These are phyloP conservation scores for Oryza coarctata DNA, from an alignment of 176 grass and related monocot species.

Conservation along the genomic window DNA sequence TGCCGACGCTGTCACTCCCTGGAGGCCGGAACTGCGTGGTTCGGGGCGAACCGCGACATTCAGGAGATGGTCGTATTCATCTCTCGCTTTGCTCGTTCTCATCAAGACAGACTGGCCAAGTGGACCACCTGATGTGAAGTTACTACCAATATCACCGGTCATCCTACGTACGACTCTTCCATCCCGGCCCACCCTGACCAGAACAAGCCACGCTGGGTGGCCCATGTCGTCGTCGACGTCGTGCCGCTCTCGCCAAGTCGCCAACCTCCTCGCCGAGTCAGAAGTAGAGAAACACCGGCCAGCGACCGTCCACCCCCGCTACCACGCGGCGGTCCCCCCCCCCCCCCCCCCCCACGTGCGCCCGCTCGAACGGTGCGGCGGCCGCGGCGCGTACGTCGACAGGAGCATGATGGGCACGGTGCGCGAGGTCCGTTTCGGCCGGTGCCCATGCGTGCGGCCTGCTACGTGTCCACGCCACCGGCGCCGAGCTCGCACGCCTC, in stretches of 20 bases:
- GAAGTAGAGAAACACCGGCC: background rate
- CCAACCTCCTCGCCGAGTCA: no score
- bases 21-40: no score
- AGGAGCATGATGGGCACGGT: background rate
- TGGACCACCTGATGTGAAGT: background rate
- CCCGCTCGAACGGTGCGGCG: slow-evolving; percentile 1
- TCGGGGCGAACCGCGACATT: no score
- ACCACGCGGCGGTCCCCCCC: background rate
- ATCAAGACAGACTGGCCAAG: background rate
- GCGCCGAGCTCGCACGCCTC: background rate
- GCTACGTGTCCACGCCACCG: no score
- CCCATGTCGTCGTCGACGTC: background rate
- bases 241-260: background rate
- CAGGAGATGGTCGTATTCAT: no score
- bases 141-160: background rate
- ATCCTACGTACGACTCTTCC: background rate
- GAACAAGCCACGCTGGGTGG: background rate
- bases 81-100: background rate
- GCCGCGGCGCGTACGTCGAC: background rate
- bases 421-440: background rate
- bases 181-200: background rate
- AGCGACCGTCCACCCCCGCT: background rate
- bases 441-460: background rate
- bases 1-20: no score
- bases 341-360: background rate